Conservation (phyloP, 495 filamentous ascomycete genomes). For the Amphirosellinia nigrospora region DNA sequence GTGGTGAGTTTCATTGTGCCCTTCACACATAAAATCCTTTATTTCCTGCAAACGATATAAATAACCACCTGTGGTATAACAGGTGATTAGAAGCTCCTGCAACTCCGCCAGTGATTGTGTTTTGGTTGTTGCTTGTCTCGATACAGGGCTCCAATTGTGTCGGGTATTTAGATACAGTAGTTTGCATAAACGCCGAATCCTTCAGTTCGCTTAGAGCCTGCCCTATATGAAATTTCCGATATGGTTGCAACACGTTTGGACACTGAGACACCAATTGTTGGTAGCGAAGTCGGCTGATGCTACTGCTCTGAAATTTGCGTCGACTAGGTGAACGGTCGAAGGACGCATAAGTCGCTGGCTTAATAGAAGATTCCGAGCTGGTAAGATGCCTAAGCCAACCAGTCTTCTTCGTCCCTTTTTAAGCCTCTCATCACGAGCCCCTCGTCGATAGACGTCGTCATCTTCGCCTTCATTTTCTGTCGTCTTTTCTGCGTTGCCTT, state of each 20-base stretch:
- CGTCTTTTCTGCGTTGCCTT: constrained; percentile 37
- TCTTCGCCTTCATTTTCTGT: constrained; percentile 41
- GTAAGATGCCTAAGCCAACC: constrained; percentile 48
- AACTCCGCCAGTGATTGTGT: neutral
- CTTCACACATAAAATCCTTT: constrained; percentile 1
- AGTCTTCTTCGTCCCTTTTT: constrained; percentile 57
- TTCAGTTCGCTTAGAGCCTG: neutral
- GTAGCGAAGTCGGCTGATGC: too few relatives aligned
- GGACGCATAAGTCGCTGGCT: neutral
- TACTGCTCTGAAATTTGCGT: neutral
- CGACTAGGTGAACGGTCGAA: neutral
- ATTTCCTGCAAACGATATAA: constrained; percentile 16
- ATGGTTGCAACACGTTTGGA: too few relatives aligned
- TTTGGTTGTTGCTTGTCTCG: neutral
- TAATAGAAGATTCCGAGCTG: neutral
- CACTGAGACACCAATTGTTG: too few relatives aligned
- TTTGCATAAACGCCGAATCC: neutral
- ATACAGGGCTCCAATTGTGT: neutral
- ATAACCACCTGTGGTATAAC: neutral
- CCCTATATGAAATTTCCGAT: too few relatives aligned
- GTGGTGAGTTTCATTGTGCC: constrained; percentile 5
- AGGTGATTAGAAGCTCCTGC: neutral
- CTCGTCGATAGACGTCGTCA: constrained; percentile 48
- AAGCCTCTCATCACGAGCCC: constrained; percentile 56
- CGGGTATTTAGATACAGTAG: neutral